Evolutionary conservation across 495 filamentous ascomycete genomes (phyloP), one percentile per base, ranked within the genome.

Genomic region (Gamarada debralockiae): DNA sequence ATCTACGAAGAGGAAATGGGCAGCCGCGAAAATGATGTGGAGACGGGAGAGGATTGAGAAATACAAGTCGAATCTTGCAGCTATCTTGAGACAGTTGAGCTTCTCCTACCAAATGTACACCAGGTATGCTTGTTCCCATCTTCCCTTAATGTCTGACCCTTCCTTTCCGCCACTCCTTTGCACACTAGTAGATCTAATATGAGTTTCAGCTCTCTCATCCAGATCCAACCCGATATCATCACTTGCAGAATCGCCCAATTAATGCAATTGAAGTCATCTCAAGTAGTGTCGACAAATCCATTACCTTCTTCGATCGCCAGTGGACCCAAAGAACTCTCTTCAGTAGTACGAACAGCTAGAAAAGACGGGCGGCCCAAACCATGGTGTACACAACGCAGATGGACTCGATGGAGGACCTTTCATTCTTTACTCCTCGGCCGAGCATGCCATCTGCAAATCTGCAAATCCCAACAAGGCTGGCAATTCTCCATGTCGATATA

Each of bases 201-300:
- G 8, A n/a, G 31, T n/a, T 8, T 8, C n/a, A 64, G 62, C 10
- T 47, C 59, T 7, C 52, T 65, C 15, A 54, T 50, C 13, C 49
- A 33, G 27, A 23, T 63, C 0, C 62, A 65, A 21, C 62, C 60
- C 7, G 47, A 65, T 21, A 62, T 65, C 13, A 63, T 65, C 13
- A 38, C 58, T 15, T 38, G 51, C 25, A 62, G 22, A 20, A 47
- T 65, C 14, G 37, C 39, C n/a, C 31, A 34, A 34, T 34, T 34
- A 34, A 34, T 34, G 8, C 31, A n/a, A n/a, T 8, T n/a, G 8
- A n/a, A 34, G 31, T 34, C 31, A 8, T 8, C 31, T 8, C 8
- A n/a, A 34, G n/a, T 8, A 34, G 31, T 8, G n/a, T 34, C 31
- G 8, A 34, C n/a, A n/a, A 34, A 34, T 34, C n/a, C 31, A 34